Evolutionary conservation across 805 yeast species (phyloP).

Genomic region (Starmerella bombi): DNA sequence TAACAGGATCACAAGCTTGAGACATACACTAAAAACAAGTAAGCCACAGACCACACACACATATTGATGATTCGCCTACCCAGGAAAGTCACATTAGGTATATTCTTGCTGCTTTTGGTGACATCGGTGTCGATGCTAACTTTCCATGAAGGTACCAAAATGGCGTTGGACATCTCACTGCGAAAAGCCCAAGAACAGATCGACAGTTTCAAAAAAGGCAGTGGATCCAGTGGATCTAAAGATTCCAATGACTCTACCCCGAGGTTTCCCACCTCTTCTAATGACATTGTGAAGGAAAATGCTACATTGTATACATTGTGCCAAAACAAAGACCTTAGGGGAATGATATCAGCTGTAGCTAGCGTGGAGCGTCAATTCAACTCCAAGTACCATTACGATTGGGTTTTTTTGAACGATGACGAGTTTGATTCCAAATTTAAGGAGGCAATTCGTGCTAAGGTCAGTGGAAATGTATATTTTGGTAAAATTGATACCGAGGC

Average conservation of each 20-base stretch:
- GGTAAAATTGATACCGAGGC: slow-evolving; percentile 49
- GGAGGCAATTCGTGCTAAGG: slow-evolving; percentile 33
- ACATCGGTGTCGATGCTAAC: neutral
- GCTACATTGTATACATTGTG: slow-evolving; percentile 53
- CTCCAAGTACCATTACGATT: slow-evolving; percentile 49
- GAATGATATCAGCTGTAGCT: slow-evolving; percentile 45
- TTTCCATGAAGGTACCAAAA: slow-evolving; percentile 7
- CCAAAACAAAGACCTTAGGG: slow-evolving; percentile 49
- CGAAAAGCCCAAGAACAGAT: slow-evolving; percentile 2
- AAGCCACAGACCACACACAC: too few species aligned
- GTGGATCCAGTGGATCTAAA: neutral
- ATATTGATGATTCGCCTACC: neutral
- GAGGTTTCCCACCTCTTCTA: neutral
- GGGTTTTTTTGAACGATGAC: slow-evolving; percentile 66
- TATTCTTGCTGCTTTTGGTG: neutral
- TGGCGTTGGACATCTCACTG: slow-evolving; percentile 4
- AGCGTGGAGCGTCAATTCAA: slow-evolving; percentile 58
- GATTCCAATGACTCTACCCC: neutral
- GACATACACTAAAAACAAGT: too few species aligned
- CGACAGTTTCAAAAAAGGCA: too few species aligned
- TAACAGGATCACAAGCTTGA: too few species aligned
- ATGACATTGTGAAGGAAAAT: slow-evolving; percentile 19
- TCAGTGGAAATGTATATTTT: slow-evolving; percentile 51
- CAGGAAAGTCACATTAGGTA: neutral
- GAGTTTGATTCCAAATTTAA: slow-evolving; percentile 48